Evolutionary conservation across 1,284 basidiomycete species (phyloP), one percentile per base, ranked within the genome.

Genomic region (Abortiporus biennis): DNA sequence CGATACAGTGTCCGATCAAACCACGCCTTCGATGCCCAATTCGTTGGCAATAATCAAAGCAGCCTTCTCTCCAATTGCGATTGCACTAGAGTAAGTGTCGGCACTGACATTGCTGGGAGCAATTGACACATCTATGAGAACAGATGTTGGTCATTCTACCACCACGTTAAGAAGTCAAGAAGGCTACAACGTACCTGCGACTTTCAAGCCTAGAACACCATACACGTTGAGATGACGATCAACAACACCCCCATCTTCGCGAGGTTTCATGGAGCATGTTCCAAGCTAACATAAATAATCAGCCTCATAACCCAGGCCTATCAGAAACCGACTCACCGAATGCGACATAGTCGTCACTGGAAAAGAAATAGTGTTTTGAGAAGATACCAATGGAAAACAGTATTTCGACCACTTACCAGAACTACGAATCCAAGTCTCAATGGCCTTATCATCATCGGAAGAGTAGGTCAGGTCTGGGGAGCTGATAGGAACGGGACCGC

Each of bases 251-350:
- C 69, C 69, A 39, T 66, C 45, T 12, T 70, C 67, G 19, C 72
- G 67, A 1, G 74, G 65, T 53, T 77, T 81, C 81, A 85, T 85
- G 0, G 76, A 71, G 47, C 80, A 83, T 0, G 81, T 85, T 13
- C 78, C 78, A 22, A 78, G 63, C 76, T 78, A 43, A 11, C 33
- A 3, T n/a, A 9, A 17, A 36, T 29, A 9, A 29, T 9, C 27
- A 29, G 27, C 8, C n/a, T 8, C 27, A 29, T 8, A 29, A 29
- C n/a, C n/a, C 27, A 29, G n/a, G 27, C 20, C 15, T 13, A 36
- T n/a, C 27, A 13, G 4, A 1, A n/a, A n/a, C n/a, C n/a, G n/a
- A 50, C 71, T 49, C 46, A 79, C 79, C 44, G 78, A 72, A 51
- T 83, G 80, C 72, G 71, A 80, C 0, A 67, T 58, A 0, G 74